Evolutionary conservation across 257 asterid species (phyloP), one percentile per base, ranked within the genome.

Genomic region (Fraxinus cuspidata): DNA sequence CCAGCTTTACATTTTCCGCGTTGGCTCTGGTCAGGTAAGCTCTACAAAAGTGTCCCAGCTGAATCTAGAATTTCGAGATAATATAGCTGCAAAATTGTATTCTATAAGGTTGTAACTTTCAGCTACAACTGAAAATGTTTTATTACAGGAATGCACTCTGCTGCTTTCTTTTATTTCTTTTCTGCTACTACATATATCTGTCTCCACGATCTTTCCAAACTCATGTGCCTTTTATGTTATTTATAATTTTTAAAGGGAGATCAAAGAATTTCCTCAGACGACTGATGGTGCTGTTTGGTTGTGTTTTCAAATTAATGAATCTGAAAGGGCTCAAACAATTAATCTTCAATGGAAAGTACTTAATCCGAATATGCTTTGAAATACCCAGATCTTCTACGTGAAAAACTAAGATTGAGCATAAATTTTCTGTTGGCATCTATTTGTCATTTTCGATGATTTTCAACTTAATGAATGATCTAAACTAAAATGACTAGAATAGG

Each of bases 11-110:
- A 92, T 95, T 77, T 95, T 95, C 83, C 94, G 98, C 18, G 94
- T 93, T 7, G 99, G 99, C 19, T 64, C 99, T 75, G 99, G 87
- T 73, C 99, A 93, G 97, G 99, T 95, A 85, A 86, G 79, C 70
- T 56, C 28, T 9, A 37, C 13, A 25, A 40, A 38, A 16, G 38
- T 19, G 23, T 76, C 66, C 42, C 19, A 10, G 49, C 77, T 47
- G 12, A 35, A 66, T 29, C 70, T 29, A 16, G 13, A 29, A 10
- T 13, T 63, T 74, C 23, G 6, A 51, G 70, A 53, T 58, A 44
- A 38, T 37, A 28, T 35, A 70, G 23, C 32, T 35, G n/a, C 51
- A 27, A 70, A 38, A 25, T 28, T n/a, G 18, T 53, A 15, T 21
- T 21, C 31, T 21, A 23, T 9, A 25, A 25, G 27, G 27, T n/a